Evolutionary conservation across 106 monocot species (phyloP).

Genomic region (Triglochin maritima): DNA sequence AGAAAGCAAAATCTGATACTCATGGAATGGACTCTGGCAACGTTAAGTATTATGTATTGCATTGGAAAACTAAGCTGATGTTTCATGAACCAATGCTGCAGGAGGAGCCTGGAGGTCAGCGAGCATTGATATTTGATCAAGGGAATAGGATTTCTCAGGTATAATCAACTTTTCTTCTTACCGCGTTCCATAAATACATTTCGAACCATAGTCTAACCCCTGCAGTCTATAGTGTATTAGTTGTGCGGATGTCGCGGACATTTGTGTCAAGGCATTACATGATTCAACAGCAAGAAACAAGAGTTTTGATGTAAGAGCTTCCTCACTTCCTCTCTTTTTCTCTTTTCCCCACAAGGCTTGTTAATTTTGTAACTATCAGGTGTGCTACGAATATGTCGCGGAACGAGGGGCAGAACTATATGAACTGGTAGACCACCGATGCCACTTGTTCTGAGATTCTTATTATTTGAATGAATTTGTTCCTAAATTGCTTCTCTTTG

Average conservation of each 20-base stretch:
- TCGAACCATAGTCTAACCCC: not conserved
- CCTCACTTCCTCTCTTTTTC: not conserved
- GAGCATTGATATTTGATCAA: conserved; percentile 97
- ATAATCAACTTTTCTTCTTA: not conserved
- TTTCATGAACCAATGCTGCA: conserved; percentile 11
- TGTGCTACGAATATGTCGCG: conserved; percentile 89
- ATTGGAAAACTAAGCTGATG: not conserved
- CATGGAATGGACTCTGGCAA: not conserved
- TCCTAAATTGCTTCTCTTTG: not conserved
- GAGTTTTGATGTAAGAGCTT: conserved; percentile 78
- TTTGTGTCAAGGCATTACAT: conserved; percentile 96
- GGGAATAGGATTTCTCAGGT: conserved; percentile 96
- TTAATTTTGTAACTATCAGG: conserved; percentile 31
- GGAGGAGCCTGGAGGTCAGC: conserved; percentile 99
- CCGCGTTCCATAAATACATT: not conserved
- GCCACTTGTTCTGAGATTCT: not conserved
- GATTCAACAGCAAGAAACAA: conserved; percentile 97
- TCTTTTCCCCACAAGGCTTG: not conserved
- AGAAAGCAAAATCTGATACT: not conserved
- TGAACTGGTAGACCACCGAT: conserved; percentile 53
- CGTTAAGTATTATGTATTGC: not conserved
- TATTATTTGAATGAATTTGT: not conserved
- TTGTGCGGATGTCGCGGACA: conserved; percentile 98
- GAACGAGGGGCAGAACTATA: conserved; percentile 83
- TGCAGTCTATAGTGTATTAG: conserved; percentile 59